These are phyloP conservation scores for Zychaea mexicana DNA, from an alignment of 371 early-diverging fungal species.

Conservation along the genomic window DNA sequence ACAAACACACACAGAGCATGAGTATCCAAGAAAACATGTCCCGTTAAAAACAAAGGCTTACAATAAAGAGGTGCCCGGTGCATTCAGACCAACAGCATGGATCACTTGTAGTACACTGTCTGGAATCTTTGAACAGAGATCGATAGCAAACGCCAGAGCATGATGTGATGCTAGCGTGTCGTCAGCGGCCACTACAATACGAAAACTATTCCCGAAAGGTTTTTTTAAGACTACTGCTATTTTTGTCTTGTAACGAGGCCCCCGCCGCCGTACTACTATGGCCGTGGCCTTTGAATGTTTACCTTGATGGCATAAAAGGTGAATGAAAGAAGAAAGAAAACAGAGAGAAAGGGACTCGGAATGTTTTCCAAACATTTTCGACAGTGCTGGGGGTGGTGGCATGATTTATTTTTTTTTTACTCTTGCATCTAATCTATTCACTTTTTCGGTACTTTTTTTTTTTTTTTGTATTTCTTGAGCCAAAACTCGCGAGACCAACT, in stretches of 20 bases:
- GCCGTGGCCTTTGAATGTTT: not conserved
- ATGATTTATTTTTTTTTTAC: too few relatives aligned
- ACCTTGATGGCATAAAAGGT: not conserved
- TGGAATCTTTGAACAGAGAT: conserved; percentile 10
- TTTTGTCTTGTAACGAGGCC: not conserved
- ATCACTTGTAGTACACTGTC: conserved; percentile 20
- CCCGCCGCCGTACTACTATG: too few relatives aligned
- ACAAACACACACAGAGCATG: too few relatives aligned
- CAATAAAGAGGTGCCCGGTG: conserved; percentile 11
- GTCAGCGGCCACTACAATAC: conserved; percentile 34
- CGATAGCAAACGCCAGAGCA: conserved; percentile 22
- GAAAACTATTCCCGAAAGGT: conserved; percentile 13
- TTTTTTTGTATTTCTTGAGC: too few relatives aligned
- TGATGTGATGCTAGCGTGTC: conserved; percentile 21
- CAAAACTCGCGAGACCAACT: too few relatives aligned
- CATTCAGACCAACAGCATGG: conserved; percentile 29
- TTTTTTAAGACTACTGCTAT: not conserved
- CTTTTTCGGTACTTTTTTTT: too few relatives aligned
- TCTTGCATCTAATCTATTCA: too few relatives aligned
- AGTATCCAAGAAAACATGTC: not conserved
- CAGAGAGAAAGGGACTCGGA: not conserved
- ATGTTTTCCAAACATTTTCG: too few relatives aligned
- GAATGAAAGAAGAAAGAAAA: not conserved
- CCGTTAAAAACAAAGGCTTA: not conserved
- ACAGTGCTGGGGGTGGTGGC: too few relatives aligned